Base-by-base conservation (phyloP, 805 yeast species). In the Candida maesae region DNA sequence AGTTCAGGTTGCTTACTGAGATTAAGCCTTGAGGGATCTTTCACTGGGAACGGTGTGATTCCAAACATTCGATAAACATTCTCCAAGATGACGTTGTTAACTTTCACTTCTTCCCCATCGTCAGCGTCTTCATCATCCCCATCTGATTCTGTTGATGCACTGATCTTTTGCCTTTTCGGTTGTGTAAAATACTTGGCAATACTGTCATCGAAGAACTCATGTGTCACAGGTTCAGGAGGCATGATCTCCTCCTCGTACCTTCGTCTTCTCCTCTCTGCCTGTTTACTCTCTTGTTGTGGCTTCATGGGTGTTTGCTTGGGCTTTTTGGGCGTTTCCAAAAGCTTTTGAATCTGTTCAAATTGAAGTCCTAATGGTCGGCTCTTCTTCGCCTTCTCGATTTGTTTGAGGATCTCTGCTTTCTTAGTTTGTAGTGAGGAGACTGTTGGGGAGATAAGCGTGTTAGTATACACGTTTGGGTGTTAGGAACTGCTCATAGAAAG, bases 21-120 rank as follows among this genome's bases (percentile, higher is more conserved):
- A 2, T 51, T 25, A 25, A 40, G 34, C 9, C 59, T 59, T n/a
- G 57, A 43, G 4, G 70, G 69, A 35, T 65, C 68, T 11, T 58
- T 58, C 1, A 66, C 54, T 0, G 71, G 71, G 42, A 68, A 67
- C 9, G 58, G 56, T 4, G 70, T 65, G 3, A 66, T 61, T 1
- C 73, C 73, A 52, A 66, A 59, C 52, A 63, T 49, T 38, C 72
- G 55, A 36, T 59, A 66, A 4, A 56, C 47, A 43, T 64, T 65
- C 45, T 67, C 71, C 9, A 60, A 13, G 1, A 52, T 28, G 1
- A 64, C 55, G 17, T 54, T 48, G 3, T 51, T 44, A 4, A 49
- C 39, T 26, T 45, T 49, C 21, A 32, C 28, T 6, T 27, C 37
- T 8, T 17, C 31, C 26, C 11, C 29, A 5, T 18, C 26, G 12